Conservation (phyloP, 2,329 filamentous ascomycete genomes). For the Rhynchosporium secalis region DNA sequence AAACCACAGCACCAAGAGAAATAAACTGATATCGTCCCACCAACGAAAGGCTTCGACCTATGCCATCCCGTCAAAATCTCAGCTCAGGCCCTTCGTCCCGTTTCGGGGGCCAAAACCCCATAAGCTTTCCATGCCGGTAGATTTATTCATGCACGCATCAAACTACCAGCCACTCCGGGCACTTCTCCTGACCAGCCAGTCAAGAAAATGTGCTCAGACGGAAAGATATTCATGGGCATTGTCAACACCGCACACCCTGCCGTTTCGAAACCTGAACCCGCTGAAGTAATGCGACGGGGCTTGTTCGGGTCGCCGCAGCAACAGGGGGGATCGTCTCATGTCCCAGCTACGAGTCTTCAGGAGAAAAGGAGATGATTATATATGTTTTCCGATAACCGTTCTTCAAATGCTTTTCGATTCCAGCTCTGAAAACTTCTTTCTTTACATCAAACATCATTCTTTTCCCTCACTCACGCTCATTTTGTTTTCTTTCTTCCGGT, state of each 20-base stretch:
- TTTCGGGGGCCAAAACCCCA: not conserved
- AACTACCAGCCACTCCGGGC: not conserved
- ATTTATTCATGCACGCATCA: conserved; percentile 7
- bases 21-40: conserved; percentile 3
- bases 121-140: not conserved
- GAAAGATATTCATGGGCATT: not conserved
- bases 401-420: too few relatives aligned
- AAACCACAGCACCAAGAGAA: not conserved
- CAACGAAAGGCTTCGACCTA: not conserved
- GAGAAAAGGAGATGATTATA: not conserved
- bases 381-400: too few relatives aligned
- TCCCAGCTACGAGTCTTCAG: not conserved
- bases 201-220: not conserved
- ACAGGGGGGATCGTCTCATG: conserved; percentile 10
- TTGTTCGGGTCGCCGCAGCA: conserved; percentile 4
- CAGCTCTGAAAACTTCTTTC: too few relatives aligned
- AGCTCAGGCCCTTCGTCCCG: not conserved
- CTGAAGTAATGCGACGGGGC: not conserved
- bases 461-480: too few relatives aligned
- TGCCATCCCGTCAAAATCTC: not conserved
- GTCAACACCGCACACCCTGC: not conserved
- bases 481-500: not conserved
- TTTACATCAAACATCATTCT: too few relatives aligned
- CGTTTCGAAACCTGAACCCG: not conserved
- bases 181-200: not conserved